These are phyloP conservation scores for Ophiostoma novo-ulmi DNA, from an alignment of 2,329 filamentous ascomycete species.

Conservation along the genomic window DNA sequence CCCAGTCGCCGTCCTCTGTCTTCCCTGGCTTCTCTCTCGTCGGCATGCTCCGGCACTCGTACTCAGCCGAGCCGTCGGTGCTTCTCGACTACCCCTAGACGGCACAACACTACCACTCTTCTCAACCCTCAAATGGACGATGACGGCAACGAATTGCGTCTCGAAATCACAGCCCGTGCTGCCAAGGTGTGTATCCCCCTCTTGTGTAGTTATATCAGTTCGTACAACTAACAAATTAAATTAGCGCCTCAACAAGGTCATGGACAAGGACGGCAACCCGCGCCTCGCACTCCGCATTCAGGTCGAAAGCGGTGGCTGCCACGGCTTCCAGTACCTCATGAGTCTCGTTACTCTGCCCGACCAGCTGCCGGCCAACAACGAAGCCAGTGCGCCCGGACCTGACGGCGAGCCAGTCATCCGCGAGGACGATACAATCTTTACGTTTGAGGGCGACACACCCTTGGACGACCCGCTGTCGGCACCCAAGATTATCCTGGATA, in stretches of 20 bases:
- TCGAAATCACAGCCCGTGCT: slow-evolving; percentile 80
- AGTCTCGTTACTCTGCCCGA: slow-evolving; percentile 63
- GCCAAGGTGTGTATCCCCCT: slow-evolving; percentile 55
- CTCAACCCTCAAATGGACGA: slow-evolving; percentile 75
- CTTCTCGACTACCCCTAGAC: slow-evolving; percentile 39
- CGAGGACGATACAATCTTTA: slow-evolving; percentile 85
- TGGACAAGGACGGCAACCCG: slow-evolving; percentile 65
- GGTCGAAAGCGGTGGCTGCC: slow-evolving; percentile 90
- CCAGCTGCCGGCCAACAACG: slow-evolving; percentile 27
- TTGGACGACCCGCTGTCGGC: slow-evolving; percentile 32
- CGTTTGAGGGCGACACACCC: slow-evolving; percentile 55
- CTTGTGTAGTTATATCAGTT: not conserved
- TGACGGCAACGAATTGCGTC: slow-evolving; percentile 73
- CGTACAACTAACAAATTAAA: slow-evolving; percentile 19
- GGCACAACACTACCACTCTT: slow-evolving; percentile 45
- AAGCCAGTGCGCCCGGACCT: slow-evolving; percentile 20
- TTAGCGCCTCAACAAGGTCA: slow-evolving; percentile 71
- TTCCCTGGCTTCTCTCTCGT: not conserved
- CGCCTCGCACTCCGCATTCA: slow-evolving; percentile 82
- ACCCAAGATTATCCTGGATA: slow-evolving; percentile 85
- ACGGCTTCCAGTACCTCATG: slow-evolving; percentile 98
- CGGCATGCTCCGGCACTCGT: not conserved
- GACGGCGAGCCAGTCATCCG: slow-evolving; percentile 38
- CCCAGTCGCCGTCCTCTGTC: not conserved
- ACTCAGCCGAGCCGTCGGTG: not conserved